Base-by-base conservation (phyloP, 1,139 yeast species). In the Geotrichum reessii region DNA sequence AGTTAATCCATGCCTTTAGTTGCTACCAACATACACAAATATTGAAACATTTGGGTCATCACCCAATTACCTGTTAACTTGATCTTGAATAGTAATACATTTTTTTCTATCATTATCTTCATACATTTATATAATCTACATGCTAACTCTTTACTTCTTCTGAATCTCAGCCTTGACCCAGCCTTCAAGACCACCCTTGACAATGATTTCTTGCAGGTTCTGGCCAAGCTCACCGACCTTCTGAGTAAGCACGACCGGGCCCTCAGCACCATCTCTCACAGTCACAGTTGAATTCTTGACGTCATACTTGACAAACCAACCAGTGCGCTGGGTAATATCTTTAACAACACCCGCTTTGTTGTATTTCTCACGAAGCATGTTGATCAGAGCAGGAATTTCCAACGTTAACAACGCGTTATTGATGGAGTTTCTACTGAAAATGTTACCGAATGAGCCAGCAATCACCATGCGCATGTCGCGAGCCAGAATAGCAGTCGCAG, bases 381-480 rank as follows among this genome's bases (percentile, higher is more conserved):
- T 78, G 67, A 93, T 85, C 69, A 93, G 80, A 28, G 84, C 86
- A 47, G 99, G 99, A 63, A 93, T 87, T 74, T 95, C 98, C 67
- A 93, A 80, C 0, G 98, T 93, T 68, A 95, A 78, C 62, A 93
- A 79, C 0, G 99, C 99, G 72, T 93, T 93, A 78, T 93, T 93
- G 73, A 95, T 93, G 61, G 96, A 84, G 78, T 93, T 93, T 77
- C 99, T 83, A 63, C 92, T 86, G 76, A 93, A 93, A 68, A 92
- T 95, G 77, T 95, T 95, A 68, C 98, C 97, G 71, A 93, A 93
- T 0, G 99, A 93, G 49, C 99, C 99, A 22, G 97, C 90, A 63
- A 95, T 96, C 22, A 93, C 96, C 65, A 93, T 78, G 65, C 85
- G 84, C 82, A 93, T 90, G 61, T 93, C 98, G 68, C 96, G 83